These are phyloP conservation scores for Dorcoceras hygrometricum DNA, from an alignment of 257 asterid species.

Conservation along the genomic window DNA sequence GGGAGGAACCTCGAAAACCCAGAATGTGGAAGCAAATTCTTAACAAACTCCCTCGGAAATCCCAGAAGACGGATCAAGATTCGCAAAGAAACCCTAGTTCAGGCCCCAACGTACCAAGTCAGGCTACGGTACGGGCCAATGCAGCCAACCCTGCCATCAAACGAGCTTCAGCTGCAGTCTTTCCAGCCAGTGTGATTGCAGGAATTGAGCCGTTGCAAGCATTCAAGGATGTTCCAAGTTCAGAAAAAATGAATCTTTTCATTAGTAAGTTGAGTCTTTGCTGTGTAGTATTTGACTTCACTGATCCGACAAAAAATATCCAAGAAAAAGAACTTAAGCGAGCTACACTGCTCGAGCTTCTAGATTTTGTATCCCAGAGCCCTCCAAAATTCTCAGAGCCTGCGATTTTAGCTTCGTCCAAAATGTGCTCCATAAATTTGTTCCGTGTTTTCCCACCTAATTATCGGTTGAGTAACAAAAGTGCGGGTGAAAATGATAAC, in stretches of 20 bases:
- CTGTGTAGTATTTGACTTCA: conserved; percentile 78
- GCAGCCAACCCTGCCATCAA: conserved; percentile 36
- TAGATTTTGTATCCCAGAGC: conserved; percentile 63
- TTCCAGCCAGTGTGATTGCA: conserved; percentile 61
- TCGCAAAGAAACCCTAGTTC: conserved; percentile 38
- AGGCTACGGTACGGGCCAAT: conserved; percentile 35
- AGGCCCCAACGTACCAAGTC: conserved; percentile 29
- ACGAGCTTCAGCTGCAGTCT: conserved; percentile 65
- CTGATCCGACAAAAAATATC: conserved; percentile 49
- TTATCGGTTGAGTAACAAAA: conserved; percentile 33
- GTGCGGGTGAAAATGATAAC: conserved; percentile 48
- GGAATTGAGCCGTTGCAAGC: conserved; percentile 86
- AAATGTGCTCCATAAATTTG: conserved; percentile 77
- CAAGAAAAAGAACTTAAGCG: conserved; percentile 75
- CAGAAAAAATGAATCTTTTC: conserved; percentile 76
- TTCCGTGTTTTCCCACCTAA: conserved; percentile 73
- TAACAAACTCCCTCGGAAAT: conserved; percentile 63
- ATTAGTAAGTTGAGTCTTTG: conserved; percentile 89
- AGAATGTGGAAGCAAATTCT: conserved; percentile 83
- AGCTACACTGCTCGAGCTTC: conserved; percentile 72
- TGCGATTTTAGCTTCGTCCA: conserved; percentile 73
- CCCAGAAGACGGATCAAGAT: conserved; percentile 49
- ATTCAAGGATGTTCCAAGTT: conserved; percentile 69
- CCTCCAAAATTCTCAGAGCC: conserved; percentile 67
- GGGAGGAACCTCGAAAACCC: conserved; percentile 6